These are phyloP conservation scores for Triticum urartu DNA, from an alignment of 176 grass and related monocot species.

Conservation along the genomic window DNA sequence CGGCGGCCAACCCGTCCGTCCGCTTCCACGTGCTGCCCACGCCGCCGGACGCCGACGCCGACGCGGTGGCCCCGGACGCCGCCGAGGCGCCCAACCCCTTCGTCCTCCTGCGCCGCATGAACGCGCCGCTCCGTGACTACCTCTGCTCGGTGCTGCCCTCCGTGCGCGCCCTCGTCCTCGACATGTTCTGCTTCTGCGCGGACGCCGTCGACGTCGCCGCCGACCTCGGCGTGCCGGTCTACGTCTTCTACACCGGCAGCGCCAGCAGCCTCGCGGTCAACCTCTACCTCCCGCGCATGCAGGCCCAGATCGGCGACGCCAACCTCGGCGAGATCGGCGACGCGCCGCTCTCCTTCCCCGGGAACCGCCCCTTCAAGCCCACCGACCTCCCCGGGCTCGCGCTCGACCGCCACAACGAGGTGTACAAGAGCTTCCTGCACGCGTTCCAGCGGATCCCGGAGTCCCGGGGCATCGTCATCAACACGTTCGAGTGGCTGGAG, in stretches of 20 bases:
- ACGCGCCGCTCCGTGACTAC: constrained; percentile 13
- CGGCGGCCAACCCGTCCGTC: constrained; percentile 36
- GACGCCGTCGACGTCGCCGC: constrained; percentile 7
- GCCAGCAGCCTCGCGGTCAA: constrained; percentile 13
- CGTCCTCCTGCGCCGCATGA: background rate
- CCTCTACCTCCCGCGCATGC: constrained; percentile 11
- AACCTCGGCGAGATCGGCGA: constrained; percentile 3
- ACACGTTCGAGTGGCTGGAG: constrained; percentile 13
- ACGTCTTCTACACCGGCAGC: constrained; percentile 8
- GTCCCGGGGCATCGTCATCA: background rate
- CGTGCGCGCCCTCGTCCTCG: background rate
- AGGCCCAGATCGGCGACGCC: background rate
- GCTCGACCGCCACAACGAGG: constrained; percentile 5
- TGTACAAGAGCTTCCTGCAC: background rate
- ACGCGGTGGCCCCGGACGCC: background rate
- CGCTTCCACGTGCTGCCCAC: constrained; percentile 50
- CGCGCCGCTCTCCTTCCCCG: constrained; percentile 16
- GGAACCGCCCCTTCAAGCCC: background rate
- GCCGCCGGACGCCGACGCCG: background rate
- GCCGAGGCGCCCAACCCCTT: background rate
- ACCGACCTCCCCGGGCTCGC: background rate
- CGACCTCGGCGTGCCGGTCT: background rate
- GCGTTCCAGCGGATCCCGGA: constrained; percentile 3
- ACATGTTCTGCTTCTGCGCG: constrained; percentile 23
- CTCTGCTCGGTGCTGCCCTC: constrained; percentile 1